Evolutionary conservation across 768 basidiomycete species (phyloP), one percentile per base, ranked within the genome.

Genomic region (Crucibulum laeve): DNA sequence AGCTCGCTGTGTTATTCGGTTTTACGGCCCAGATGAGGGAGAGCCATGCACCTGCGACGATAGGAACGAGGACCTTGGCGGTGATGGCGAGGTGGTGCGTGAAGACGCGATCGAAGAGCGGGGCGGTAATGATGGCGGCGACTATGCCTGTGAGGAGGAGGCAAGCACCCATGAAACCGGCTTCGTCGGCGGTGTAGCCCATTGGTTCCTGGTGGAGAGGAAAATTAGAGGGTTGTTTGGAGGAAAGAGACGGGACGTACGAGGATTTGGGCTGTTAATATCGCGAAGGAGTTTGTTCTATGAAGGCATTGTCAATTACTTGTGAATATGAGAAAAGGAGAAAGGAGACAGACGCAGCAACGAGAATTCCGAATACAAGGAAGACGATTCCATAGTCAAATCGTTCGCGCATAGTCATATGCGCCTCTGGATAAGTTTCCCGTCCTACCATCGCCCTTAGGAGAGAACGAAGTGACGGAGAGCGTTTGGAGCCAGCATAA

Each of bases 91-190:
- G 70, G 47, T 79, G 79, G 50, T 82, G 75, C 7, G 86, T 91
- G 47, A 92, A 78, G n/a, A 90, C 78, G 15, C 89, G 80, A 54
- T 91, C 90, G 54, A 90, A 84, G 3, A 91, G 60, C 0, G 90
- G 91, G 0, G 89, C 79, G 0, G 82, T 76, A 38, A 82, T 53
- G 23, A 82, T 64, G 0, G 90, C 83, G 7, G 80, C 74, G 2
- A 87, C 60, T 45, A 92, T 76, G 17, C 91, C 90, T 0, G 82
- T 69, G 25, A 90, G 62, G 11, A 90, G 73, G 25, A 90, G 60
- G 25, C 72, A 71, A 7, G 77, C 77, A 26, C 87, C 84, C 64
- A 91, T 65, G 26, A 89, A 68, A 5, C 89, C 89, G 25, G 81
- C 71, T n/a, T 63, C 70, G 45, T 78, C 72, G 21, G 74, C 64